Base-by-base conservation (phyloP, 371 early-diverging fungal genomes). In the Chytridiales sp. region DNA sequence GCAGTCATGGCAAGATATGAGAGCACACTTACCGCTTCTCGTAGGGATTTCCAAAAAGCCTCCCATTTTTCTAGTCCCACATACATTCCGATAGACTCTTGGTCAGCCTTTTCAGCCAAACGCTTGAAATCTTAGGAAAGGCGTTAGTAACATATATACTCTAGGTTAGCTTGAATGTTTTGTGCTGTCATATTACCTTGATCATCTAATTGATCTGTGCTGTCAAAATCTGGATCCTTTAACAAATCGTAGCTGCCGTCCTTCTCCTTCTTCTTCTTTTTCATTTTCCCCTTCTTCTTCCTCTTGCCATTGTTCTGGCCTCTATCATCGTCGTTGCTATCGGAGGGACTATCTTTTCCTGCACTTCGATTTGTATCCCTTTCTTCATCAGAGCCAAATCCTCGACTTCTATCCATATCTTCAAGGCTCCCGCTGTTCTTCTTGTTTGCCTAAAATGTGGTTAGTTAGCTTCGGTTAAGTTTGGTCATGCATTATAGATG, bases 21-120 rank as follows among this genome's bases (percentile, higher is more conserved):
- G 9, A 31, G n/a, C 36, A 5, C 4, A 9, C 49, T 3, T 21
- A 53, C 42, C 27, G 46, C 47, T 3, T 36, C 57, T 29, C 8
- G 24, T 2, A 32, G 47, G 2, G n/a, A 6, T n/a, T 32, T 17
- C 49, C 40, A 44, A 26, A 34, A 40, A 5, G 59, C 32, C 38
- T 58, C 61, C 62, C 68, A 62, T 47, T 62, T 58, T 42, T 40
- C 15, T 34, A 40, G 19, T 5, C 6, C 47, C 9, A 66, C 60
- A 53, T 70, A 66, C 8, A 47, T 60, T 19, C 26, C 42, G 4
- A 70, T 53, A 42, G 49, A 42, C 35, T 70, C 58, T n/a, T n/a
- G 24, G 32, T 64, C 66, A 0, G 70, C 70, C 32, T 47, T 47
- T 41, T 62, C 66, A 13, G 62, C 58, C 5, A 66, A 52, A 26